Evolutionary conservation across 441 rosid genomes (phyloP), one percentile per base, ranked within the genome.

Genomic region (Cnidoscolus chayamansa): DNA sequence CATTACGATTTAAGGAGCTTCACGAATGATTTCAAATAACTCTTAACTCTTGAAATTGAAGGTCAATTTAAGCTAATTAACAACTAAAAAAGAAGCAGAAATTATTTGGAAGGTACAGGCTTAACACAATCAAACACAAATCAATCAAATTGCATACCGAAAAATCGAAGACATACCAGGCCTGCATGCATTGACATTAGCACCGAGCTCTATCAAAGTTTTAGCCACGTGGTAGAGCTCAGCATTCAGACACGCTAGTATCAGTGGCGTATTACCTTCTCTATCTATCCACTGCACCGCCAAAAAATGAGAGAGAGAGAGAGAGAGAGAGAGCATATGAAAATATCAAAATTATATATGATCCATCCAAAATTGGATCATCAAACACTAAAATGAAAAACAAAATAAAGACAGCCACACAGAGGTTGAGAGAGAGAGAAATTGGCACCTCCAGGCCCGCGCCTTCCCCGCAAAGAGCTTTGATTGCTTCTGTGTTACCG

Each of bases 251-350:
- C 89, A 90, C 48, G 96, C 94, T 68, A 80, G 67, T 10, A 92
- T 94, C 86, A 94, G 74, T 7, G 98, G 90, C 51, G 98, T 92
- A 79, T 94, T 94, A 32, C 93, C 97, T 68, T 94, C 97, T 80
- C 73, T 86, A 81, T 92, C 97, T 49, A 84, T 78, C 93, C 95
- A 94, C 96, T 89, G 84, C 79, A 75, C 57, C 68, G 59, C 45
- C 12, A 53, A 65, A 40, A 40, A 5, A 40, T 40, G 45, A 5
- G 6, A 40, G 7, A 40, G 45, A 40, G 45, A 40, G 45, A 40
- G 45, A 40, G 45, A 40, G 45, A 40, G 45, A 40, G 7, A 40
- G 0, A 4, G 7, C 3, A 57, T 0, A 30, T 45, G n/a, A 55
- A 10, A 25, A 2, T 35, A 19, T 32, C 1, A 59, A 70, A 51